Evolutionary conservation across 2,329 filamentous ascomycete species (phyloP).

Genomic region (Sarocladiaceae sp.): DNA sequence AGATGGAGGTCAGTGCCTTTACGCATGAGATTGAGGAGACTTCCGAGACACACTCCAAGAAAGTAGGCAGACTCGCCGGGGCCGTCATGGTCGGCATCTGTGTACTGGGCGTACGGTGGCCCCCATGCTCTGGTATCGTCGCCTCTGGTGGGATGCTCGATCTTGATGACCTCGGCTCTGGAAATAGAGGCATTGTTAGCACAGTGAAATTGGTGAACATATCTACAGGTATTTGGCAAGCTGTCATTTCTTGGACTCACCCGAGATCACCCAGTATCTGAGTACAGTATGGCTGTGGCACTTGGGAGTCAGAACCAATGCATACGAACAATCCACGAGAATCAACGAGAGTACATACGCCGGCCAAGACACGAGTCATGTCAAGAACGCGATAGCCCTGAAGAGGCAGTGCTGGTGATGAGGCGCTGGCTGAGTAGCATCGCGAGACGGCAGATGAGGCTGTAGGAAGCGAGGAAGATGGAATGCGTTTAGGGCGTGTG

Average conservation of each 20-base stretch:
- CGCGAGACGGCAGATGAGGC: constrained; percentile 14
- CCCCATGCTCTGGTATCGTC: constrained; percentile 97
- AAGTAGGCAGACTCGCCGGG: constrained; percentile 95
- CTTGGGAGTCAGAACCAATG: constrained; percentile 12
- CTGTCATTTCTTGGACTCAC: constrained; percentile 44
- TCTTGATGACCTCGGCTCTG: constrained; percentile 93
- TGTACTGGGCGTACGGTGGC: constrained; percentile 82
- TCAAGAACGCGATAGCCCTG: constrained; percentile 85
- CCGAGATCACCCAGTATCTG: constrained; percentile 95
- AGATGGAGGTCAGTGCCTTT: constrained; percentile 11
- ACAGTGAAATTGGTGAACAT: not conserved
- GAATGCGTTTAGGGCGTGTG: no score
- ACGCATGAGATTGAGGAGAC: not conserved
- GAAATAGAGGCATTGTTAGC: constrained; percentile 4
- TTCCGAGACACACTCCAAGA: constrained; percentile 58
- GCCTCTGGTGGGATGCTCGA: constrained; percentile 85
- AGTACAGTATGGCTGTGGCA: constrained; percentile 80
- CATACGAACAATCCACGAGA: constrained; percentile 5
- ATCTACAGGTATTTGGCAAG: no score
- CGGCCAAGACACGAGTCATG: constrained; percentile 93
- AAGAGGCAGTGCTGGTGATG: constrained; percentile 51
- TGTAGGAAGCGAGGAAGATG: not conserved
- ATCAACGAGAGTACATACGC: constrained; percentile 52
- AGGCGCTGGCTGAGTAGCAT: constrained; percentile 24
- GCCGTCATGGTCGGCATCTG: constrained; percentile 52